Conservation (phyloP, 176 grass and related monocot genomes). For the Oryza glaberrima region DNA sequence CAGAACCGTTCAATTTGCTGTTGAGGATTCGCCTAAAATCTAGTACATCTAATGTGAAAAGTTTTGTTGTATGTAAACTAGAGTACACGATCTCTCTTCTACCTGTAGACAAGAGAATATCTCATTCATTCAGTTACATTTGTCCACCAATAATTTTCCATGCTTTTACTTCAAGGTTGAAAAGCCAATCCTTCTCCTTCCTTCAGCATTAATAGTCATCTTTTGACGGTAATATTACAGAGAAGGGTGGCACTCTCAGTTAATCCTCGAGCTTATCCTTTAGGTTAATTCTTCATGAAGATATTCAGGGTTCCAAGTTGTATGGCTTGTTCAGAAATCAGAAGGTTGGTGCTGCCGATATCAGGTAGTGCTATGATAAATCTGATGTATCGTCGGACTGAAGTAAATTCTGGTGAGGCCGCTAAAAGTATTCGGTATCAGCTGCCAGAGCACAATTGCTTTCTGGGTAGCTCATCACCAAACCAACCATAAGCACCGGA, state of each 20-base stretch:
- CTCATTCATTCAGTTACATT: constrained; percentile 36
- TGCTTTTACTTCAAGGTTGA: background rate
- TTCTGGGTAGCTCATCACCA: constrained; percentile 15
- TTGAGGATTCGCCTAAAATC: constrained; percentile 19
- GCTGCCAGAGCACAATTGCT: constrained; percentile 13
- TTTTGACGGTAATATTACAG: constrained; percentile 1
- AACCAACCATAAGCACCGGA: constrained; percentile 36
- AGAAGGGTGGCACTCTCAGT: background rate
- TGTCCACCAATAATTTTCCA: constrained; percentile 30
- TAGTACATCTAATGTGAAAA: constrained; percentile 30
- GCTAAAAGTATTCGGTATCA: constrained; percentile 36
- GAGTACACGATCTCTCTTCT: constrained; percentile 42
- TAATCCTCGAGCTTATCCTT: constrained; percentile 34
- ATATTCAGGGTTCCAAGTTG: constrained; percentile 22
- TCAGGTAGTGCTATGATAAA: constrained; percentile 31
- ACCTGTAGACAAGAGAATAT: constrained; percentile 2
- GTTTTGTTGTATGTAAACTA: constrained; percentile 26
- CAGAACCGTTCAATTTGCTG: constrained; percentile 20
- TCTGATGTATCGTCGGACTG: constrained; percentile 10
- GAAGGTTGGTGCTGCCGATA: constrained; percentile 20
- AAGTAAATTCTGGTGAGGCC: constrained; percentile 24
- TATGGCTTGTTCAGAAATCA: constrained; percentile 44
- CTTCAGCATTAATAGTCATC: background rate
- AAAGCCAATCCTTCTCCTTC: constrained; percentile 1
- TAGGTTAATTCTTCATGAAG: constrained; percentile 11